These are phyloP conservation scores for Terfezia claveryi DNA, from an alignment of 495 filamentous ascomycete species.

Conservation along the genomic window DNA sequence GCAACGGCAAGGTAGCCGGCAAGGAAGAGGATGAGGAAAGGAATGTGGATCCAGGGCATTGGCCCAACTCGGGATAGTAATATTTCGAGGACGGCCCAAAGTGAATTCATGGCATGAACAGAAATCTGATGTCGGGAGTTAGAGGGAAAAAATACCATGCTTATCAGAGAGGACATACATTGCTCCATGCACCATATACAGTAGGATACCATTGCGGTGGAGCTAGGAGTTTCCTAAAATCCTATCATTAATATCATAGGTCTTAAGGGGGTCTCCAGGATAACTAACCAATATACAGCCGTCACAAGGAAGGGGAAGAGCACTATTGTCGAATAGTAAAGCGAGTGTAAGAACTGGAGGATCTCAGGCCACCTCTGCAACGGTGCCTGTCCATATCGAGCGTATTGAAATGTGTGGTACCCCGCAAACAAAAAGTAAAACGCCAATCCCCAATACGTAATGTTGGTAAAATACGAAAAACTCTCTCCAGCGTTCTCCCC, in stretches of 20 bases:
- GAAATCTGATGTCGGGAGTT: conserved; percentile 29
- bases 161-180: conserved; percentile 24
- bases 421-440: conserved; percentile 51
- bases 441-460: conserved; percentile 57
- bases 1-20: conserved; percentile 50
- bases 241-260: no score
- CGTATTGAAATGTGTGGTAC: conserved; percentile 45
- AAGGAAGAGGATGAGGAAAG: conserved; percentile 37
- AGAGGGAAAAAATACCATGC: neutral
- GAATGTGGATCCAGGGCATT: conserved; percentile 34
- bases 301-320: conserved; percentile 50
- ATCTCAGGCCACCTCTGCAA: conserved; percentile 36
- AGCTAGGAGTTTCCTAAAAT: conserved; percentile 24
- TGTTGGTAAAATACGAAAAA: conserved; percentile 64
- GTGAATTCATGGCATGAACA: conserved; percentile 48
- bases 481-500: conserved; percentile 18
- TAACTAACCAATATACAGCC: conserved; percentile 35
- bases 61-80: conserved; percentile 37
- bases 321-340: conserved; percentile 43
- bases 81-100: conserved; percentile 53
- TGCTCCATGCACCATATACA: conserved; percentile 38
- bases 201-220: conserved; percentile 29
- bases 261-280: no score
- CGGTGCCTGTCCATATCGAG: conserved; percentile 29
- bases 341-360: conserved; percentile 40